Base-by-base conservation (phyloP, 2,329 filamentous ascomycete species). In the Thermoascus crustaceus region DNA sequence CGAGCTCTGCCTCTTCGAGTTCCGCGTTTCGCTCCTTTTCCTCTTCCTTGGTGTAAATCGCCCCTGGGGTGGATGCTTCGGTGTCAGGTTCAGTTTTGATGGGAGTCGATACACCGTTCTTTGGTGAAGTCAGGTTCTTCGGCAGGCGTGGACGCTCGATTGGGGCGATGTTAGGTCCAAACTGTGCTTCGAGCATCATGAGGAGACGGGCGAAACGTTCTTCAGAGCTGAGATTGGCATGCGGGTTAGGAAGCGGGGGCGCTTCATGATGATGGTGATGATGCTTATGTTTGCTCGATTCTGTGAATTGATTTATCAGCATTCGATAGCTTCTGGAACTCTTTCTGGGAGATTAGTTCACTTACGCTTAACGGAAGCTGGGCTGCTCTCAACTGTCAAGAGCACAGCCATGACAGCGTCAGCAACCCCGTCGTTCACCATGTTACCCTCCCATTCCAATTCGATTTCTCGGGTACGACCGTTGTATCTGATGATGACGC, bases 401-500 rank as follows among this genome's bases (percentile, higher is more conserved):
- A 98, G 72, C 2, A 95, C 86, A 1, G 87, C 87, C 72, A 96
- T 85, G 36, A 96, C 83, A 10, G 91, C 87, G 61, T 98, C 91
- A n/a, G 91, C 91, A 52, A 98, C 93, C 41, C 87, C 85, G 54
- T 98, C 91, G 58, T 96, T 98, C 53, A 95, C 80, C 67, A 94
- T 84, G 57, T 96, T 98, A 39, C 88, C 91, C 58, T 96, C 89
- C 91, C 91, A 98, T 62, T 94, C 87, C 2, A 96, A 70, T 57
- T 93, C 87, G 4, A 95, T 76, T 54, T 91, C 81, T 37, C 88
- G 84, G 46, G 78, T 80, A 8, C 62, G 58, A 42, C 70, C 75
- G 44, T 75, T 75, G 61, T 91, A 87, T 13, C 80, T 76, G n/a
- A 96, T 78, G 5, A 77, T 77, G 18, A 95, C 79, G 60, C 84